Percentiles rank a stretch among this genome's conserved stretches.
phyloP scores from a whole-genome alignment of 441 rosid species.

The Raphanus hybrid region DNA sequence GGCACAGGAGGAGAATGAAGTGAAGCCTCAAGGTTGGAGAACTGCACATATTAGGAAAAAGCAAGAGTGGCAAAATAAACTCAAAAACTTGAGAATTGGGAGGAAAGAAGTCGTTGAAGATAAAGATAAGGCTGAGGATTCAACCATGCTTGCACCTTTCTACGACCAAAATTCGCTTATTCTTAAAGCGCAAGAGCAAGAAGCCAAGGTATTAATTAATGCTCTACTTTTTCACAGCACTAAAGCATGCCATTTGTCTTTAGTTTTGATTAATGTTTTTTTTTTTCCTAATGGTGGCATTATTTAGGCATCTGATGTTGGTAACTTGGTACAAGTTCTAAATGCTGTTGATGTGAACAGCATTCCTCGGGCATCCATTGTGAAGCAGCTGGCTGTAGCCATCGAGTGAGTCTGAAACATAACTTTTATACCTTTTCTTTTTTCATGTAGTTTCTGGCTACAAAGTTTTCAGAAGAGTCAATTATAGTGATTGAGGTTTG shows the following conservation, averaged over 20 bases:
- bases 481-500: slow-evolving; percentile 13
- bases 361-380: slow-evolving; percentile 72
- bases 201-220: slow-evolving; percentile 67
- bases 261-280: slow-evolving; percentile 17
- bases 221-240: neutral
- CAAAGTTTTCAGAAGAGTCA: neutral
- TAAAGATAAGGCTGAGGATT: slow-evolving; percentile 60
- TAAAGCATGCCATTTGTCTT: neutral
- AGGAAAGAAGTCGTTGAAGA: slow-evolving; percentile 67
- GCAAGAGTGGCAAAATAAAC: slow-evolving; percentile 86
- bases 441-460: slow-evolving; percentile 11
- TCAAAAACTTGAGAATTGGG: slow-evolving; percentile 71
- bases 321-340: slow-evolving; percentile 59
- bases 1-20: slow-evolving; percentile 60
- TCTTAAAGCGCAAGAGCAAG: slow-evolving; percentile 70
- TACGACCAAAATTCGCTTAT: slow-evolving; percentile 73
- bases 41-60: slow-evolving; percentile 61
- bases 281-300: neutral
- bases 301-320: slow-evolving; percentile 60
- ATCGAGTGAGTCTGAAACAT: slow-evolving; percentile 70
- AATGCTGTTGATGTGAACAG: slow-evolving; percentile 57
- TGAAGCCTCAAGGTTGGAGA: slow-evolving; percentile 69
- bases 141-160: slow-evolving; percentile 69
- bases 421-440: slow-evolving; percentile 6
- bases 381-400: slow-evolving; percentile 86